Evolutionary conservation across 495 filamentous ascomycete species (phyloP), one percentile per base, ranked within the genome.

Genomic region (Penicilliopsis zonata): DNA sequence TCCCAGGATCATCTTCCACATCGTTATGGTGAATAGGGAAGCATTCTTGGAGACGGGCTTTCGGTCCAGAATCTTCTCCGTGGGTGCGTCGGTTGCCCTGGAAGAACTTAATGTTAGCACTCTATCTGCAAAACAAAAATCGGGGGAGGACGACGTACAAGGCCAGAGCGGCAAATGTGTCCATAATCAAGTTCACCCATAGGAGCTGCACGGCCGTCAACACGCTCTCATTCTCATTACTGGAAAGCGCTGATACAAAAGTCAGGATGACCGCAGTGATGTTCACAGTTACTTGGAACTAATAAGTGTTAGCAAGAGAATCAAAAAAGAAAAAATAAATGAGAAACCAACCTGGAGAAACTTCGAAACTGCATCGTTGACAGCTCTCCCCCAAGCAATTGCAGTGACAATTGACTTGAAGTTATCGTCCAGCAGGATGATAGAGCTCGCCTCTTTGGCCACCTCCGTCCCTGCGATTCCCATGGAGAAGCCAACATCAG

Each of bases 1-100:
- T 14, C 83, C 84, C 19, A 87, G 65, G 36, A 93, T 90, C 85
- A 93, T 93, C 57, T 93, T 93, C 85, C 85, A 93, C 85, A 93
- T 93, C 18, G 76, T 86, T 15, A 77, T 56, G 3, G 82, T 83
- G 47, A 93, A 80, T 13, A 93, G 72, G 4, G 76, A 69, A 20
- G 81, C 72, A 9, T 68, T 72, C 52, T 82, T 86, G n/a, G 74
- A 75, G 12, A 82, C 76, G n/a, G 85, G 85, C 51, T 85, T 83
- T 25, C 85, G 76, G 38, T 93, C 61, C 19, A 93, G 58, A 27
- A 92, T 81, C 34, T 78, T 76, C 24, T 80, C 76, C 0, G 76
- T 78, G 16, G 85, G 85, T 19, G 80, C 78, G 42, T 93, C 85
- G 5, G 85, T 93, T 8, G 85, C 86, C 28, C 52, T 55, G 42